Conservation (phyloP, 352 stramenopile species). For the Phytopythium ostracodes region DNA sequence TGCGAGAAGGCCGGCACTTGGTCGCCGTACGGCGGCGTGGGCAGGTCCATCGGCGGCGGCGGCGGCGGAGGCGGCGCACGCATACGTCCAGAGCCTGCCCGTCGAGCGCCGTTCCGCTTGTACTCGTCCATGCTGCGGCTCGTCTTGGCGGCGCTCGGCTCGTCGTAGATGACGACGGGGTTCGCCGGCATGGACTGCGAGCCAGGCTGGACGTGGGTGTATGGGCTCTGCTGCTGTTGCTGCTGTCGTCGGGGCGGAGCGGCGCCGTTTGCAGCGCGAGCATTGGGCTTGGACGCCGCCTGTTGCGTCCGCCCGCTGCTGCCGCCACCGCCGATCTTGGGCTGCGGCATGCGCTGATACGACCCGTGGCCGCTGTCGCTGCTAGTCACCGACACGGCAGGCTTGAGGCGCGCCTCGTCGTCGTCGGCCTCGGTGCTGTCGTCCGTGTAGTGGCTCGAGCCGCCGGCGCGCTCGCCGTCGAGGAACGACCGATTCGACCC, state of each 20-base stretch:
- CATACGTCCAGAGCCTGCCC: neutral
- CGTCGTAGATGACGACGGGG: conserved; percentile 24
- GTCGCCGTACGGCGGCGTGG: neutral
- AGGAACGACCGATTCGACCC: conserved; percentile 16
- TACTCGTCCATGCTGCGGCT: conserved; percentile 20
- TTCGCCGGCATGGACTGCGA: conserved; percentile 20
- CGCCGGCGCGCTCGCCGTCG: conserved; percentile 17
- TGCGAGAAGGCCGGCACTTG: conserved; percentile 1
- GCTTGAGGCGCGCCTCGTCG: conserved; percentile 8
- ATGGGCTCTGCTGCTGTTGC: conserved; percentile 8
- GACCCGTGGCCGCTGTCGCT: conserved; percentile 20
- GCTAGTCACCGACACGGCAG: conserved; percentile 14
- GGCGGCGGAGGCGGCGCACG: neutral
- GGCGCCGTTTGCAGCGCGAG: neutral
- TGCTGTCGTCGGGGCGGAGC: conserved; percentile 16
- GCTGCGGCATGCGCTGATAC: conserved; percentile 18
- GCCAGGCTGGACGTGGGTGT: conserved; percentile 12
- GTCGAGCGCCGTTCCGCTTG: neutral
- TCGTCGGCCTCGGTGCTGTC: conserved; percentile 22
- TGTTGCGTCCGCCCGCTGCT: neutral
- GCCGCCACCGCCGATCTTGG: conserved; percentile 13
- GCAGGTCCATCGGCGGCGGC: neutral
- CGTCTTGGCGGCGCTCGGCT: conserved; percentile 7
- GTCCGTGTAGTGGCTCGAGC: conserved; percentile 24
- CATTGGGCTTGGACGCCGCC: neutral